Base-by-base conservation (phyloP, 2,329 filamentous ascomycete species). In the Xylariaceae sp. region DNA sequence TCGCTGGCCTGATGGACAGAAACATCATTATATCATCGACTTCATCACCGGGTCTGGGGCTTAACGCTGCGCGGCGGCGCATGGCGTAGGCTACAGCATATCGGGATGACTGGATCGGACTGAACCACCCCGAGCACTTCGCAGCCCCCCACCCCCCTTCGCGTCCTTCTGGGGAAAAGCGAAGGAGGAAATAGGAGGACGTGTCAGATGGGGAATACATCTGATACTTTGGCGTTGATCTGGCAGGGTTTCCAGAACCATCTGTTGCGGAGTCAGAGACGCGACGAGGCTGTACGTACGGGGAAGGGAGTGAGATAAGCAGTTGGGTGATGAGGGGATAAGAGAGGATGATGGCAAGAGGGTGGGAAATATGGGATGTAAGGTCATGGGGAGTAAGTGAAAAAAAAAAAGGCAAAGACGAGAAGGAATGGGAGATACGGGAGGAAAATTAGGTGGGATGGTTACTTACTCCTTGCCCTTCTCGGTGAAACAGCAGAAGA, bases 211-310 rank as follows among this genome's bases (percentile, higher is more conserved):
- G 50, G 50, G 37, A 53, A 49, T 8, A 48, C 15, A 26, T 53
- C 50, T 9, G 50, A 51, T 3, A 53, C 50, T 30, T 51, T 40
- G 4, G 44, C 50, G 15, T 53, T 53, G 12, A 53, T 51, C 26
- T 53, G 48, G 24, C 50, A 53, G 34, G 50, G 50, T 47, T 51
- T 53, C 48, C 50, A 53, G 41, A 53, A 53, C 50, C 50, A 53
- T 12, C 50, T 53, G 16, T n/a, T 37, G 3, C n/a, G 9, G 18
- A 13, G 30, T 9, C 28, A 19, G n/a, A 19, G 19, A 37, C 39
- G 36, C 37, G 34, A 29, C 11, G 15, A 11, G 17, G 26, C 26
- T 29, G 9, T 29, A 9, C 26, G 26, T n/a, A n/a, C 26, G 26
- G n/a, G n/a, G 26, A 29, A 9, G n/a, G 26, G 26, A n/a, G 26